Evolutionary conservation across 1,139 yeast species (phyloP).

Genomic region (Hemisphaericaspora xylofermentans): DNA sequence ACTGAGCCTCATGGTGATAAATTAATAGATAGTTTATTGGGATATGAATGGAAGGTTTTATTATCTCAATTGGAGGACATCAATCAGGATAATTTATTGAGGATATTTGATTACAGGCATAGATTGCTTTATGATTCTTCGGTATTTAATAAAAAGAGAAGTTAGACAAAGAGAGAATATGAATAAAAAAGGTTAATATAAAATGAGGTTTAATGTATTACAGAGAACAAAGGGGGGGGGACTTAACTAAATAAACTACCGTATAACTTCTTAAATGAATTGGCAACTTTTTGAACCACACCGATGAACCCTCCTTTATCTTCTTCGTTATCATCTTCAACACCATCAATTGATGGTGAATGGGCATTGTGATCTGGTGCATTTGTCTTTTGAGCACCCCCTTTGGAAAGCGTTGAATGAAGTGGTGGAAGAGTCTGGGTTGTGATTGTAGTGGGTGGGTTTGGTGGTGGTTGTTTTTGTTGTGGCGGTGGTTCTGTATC

Average conservation of each 20-base stretch:
- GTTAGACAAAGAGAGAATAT: background rate
- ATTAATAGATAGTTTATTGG: constrained; percentile 18
- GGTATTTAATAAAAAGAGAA: constrained; percentile 1
- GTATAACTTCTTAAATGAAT: constrained; percentile 12
- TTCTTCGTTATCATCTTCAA: background rate
- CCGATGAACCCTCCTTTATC: constrained; percentile 6
- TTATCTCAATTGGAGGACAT: constrained; percentile 25
- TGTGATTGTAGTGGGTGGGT: background rate
- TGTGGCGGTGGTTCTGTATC: constrained; percentile 10
- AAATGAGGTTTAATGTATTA: background rate
- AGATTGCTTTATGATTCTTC: constrained; percentile 12
- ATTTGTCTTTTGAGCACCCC: background rate
- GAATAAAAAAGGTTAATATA: background rate
- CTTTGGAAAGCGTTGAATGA: background rate
- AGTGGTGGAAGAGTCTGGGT: background rate
- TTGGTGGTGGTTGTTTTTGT: background rate
- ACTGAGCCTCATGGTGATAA: constrained; percentile 16
- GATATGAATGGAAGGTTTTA: constrained; percentile 30
- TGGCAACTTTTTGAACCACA: constrained; percentile 12
- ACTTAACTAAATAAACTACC: constrained; percentile 11
- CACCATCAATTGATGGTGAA: constrained; percentile 1
- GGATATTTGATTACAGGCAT: constrained; percentile 19
- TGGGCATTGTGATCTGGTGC: background rate
- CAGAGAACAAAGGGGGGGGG: background rate
- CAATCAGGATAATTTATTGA: constrained; percentile 15